These are phyloP conservation scores for Tetracentron sinense DNA, from an alignment of 164 flowering plant genomes.

Conservation along the genomic window DNA sequence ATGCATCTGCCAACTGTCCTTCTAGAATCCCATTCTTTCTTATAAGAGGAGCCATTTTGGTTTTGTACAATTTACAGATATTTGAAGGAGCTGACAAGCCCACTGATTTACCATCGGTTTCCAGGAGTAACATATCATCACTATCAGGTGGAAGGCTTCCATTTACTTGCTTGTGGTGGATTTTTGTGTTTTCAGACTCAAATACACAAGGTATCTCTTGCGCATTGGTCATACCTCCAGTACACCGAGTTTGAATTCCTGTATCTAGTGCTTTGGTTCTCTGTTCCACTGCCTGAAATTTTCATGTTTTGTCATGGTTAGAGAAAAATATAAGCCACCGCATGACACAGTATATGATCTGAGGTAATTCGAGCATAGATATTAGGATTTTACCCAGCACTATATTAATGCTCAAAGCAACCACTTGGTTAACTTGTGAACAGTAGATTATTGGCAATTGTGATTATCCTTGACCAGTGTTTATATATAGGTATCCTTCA, in stretches of 20 bases:
- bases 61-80: constrained; percentile 54
- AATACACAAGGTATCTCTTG: constrained; percentile 27
- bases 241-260: constrained; percentile 25
- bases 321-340: neutral
- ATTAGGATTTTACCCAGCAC: neutral
- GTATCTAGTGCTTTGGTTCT: constrained; percentile 36
- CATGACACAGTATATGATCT: neutral
- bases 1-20: constrained; percentile 72
- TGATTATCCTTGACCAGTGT: too few relatives aligned
- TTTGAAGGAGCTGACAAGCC: constrained; percentile 36
- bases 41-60: constrained; percentile 53
- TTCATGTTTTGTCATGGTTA: constrained; percentile 5
- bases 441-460: neutral
- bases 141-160: constrained; percentile 32
- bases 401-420: constrained; percentile 1
- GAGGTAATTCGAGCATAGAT: neutral
- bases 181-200: constrained; percentile 39
- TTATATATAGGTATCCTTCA: neutral
- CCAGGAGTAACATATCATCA: constrained; percentile 37
- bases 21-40: constrained; percentile 70
- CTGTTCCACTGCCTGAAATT: constrained; percentile 47
- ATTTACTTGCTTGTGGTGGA: constrained; percentile 29
- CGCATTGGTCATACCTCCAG: constrained; percentile 28
- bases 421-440: neutral
- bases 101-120: constrained; percentile 40